Conservation (phyloP, 2,329 filamentous ascomycete genomes). For the Simplicillium sp. region DNA sequence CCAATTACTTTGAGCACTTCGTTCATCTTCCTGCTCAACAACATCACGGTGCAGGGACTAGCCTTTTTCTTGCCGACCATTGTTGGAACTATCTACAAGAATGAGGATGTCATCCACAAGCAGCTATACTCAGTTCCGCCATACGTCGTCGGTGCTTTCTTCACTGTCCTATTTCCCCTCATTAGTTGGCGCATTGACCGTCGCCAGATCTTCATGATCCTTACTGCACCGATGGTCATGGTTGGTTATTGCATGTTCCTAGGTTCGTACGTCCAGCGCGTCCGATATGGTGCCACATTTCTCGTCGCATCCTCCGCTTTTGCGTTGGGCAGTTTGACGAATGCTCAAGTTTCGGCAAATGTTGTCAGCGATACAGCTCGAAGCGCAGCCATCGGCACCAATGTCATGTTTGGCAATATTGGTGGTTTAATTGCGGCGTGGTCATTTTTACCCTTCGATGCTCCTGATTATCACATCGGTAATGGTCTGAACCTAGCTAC, state of each 20-base stretch:
- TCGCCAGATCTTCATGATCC: constrained; percentile 51
- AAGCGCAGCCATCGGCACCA: constrained; percentile 54
- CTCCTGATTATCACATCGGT: constrained; percentile 58
- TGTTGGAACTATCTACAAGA: constrained; percentile 56
- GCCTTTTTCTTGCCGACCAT: constrained; percentile 64
- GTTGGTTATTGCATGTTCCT: constrained; percentile 64
- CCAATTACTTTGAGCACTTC: constrained; percentile 49
- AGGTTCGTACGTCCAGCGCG: constrained; percentile 36
- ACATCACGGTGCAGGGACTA: constrained; percentile 62
- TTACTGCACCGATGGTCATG: constrained; percentile 54
- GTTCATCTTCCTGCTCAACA: constrained; percentile 54
- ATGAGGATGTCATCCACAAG: constrained; percentile 44
- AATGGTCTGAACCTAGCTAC: constrained; percentile 61
- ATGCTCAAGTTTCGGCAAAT: constrained; percentile 60
- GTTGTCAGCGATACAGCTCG: constrained; percentile 63
- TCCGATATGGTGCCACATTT: constrained; percentile 63
- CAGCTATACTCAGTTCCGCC: constrained; percentile 65
- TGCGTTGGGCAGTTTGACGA: constrained; percentile 52
- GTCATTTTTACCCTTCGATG: constrained; percentile 54
- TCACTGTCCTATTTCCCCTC: constrained; percentile 52
- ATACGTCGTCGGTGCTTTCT: constrained; percentile 59
- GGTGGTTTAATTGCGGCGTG: constrained; percentile 59
- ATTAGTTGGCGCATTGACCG: constrained; percentile 51
- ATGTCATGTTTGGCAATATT: constrained; percentile 64
- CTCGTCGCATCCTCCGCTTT: constrained; percentile 57